phyloP scores from a whole-genome alignment of 2,329 filamentous ascomycete genomes.

The Stemphylium vesicarium region DNA sequence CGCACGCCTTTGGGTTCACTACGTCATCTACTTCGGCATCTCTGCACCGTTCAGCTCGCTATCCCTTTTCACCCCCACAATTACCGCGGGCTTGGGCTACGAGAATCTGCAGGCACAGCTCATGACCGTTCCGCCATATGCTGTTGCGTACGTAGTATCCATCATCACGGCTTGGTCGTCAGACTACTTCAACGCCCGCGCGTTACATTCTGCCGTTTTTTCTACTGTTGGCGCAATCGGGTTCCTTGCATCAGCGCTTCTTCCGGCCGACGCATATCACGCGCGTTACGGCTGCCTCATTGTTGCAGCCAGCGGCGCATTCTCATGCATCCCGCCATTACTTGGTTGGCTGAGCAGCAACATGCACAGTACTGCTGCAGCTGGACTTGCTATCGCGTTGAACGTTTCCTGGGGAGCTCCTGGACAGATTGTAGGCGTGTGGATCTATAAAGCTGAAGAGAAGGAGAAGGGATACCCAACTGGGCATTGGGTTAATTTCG shows the following conservation, averaged over 20 bases:
- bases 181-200: conserved; percentile 47
- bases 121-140: conserved; percentile 72
- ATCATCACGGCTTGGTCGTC: conserved; percentile 28
- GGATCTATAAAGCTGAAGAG: conserved; percentile 74
- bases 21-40: conserved; percentile 46
- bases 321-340: conserved; percentile 72
- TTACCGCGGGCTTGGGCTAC: conserved; percentile 64
- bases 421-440: conserved; percentile 74
- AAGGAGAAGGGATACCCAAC: conserved; percentile 68
- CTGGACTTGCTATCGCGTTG: conserved; percentile 72
- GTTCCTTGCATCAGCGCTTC: conserved; percentile 68
- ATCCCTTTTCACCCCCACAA: conserved; percentile 68
- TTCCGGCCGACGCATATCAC: conserved; percentile 65
- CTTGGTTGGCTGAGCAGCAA: conserved; percentile 75
- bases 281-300: conserved; percentile 74
- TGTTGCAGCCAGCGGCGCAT: conserved; percentile 69
- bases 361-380: conserved; percentile 67
- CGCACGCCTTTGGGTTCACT: conserved; percentile 61
- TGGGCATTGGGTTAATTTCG: conserved; percentile 62
- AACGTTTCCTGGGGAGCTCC: conserved; percentile 72
- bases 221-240: conserved; percentile 57
- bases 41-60: conserved; percentile 45
- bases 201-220: conserved; percentile 56
- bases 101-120: conserved; percentile 65
- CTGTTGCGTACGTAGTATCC: conserved; percentile 63